phyloP scores from a whole-genome alignment of 208 protist species.

The Leishmania arabica region DNA sequence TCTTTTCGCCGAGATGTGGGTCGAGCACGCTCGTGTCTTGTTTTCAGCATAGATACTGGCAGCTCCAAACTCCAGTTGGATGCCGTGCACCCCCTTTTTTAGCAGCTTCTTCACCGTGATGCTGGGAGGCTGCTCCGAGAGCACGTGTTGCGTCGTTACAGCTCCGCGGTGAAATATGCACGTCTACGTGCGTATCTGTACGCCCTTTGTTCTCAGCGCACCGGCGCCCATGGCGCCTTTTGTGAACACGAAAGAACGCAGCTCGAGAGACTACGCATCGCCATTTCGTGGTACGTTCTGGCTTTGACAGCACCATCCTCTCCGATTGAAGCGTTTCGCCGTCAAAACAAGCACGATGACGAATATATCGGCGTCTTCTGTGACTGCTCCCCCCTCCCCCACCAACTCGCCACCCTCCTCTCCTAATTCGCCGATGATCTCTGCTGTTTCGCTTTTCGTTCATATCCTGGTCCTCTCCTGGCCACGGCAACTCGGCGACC shows the following conservation, averaged over 20 bases:
- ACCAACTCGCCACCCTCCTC: no score
- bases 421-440: background rate
- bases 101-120: background rate
- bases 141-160: background rate
- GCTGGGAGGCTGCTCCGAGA: background rate
- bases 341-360: background rate
- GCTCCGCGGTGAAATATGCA: no score
- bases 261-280: background rate
- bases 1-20: slow-evolving; percentile 73
- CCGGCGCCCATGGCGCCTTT: background rate
- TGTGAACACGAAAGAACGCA: background rate
- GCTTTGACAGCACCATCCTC: background rate
- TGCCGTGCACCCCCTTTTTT: background rate
- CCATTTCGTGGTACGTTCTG: background rate
- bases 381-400: background rate
- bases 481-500: background rate
- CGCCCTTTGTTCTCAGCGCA: background rate
- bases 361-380: no score
- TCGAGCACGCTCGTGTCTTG: slow-evolving; percentile 33
- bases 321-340: no score
- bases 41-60: background rate
- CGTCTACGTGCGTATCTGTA: background rate
- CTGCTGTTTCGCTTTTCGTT: background rate
- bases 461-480: background rate
- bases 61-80: background rate